Evolutionary conservation across 306 rosid genomes (phyloP), one percentile per base, ranked within the genome.

Genomic region (Psophocarpus tetragonolobus): DNA sequence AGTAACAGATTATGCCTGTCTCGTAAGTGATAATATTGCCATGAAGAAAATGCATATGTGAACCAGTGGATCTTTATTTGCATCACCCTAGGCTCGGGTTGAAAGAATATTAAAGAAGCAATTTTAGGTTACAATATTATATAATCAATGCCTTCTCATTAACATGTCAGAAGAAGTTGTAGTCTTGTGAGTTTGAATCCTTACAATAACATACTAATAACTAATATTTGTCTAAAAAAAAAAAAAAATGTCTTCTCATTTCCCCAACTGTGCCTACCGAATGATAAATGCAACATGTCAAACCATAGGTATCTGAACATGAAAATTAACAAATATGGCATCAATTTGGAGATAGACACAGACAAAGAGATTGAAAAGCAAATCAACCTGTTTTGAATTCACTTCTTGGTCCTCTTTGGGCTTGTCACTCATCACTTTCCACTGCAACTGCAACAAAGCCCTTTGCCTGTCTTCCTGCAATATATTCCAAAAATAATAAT

Each of bases 371-470:
- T 70, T 8, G 58, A 54, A 68, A 35, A 44, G 45, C 74, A 58
- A 74, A 60, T 21, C 57, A 79, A 92, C 99, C 96, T 90, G 90
- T 84, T 90, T 91, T 7, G 92, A 92, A 81, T 84, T 92, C 81
- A 87, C 96, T 86, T 92, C 99, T 86, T 86, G 94, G 84, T 88
- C 93, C 83, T 92, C 96, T 73, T 87, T 92, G 65, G 90, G 89
- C 71, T 91, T 90, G 87, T 92, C 91, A 42, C 96, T 83, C 98
- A 96, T 95, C 83, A 92, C 98, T 86, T 86, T 91, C 99, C 98
- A 96, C 86, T 91, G 97, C 93, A 96, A 76, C 80, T 96, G 94
- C 90, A 96, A 82, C 78, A 96, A 85, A 69, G 98, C 92, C 84
- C 91, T 91, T 87, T 96, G 98, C 86, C 90, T 88, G 63, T 96